Percentiles rank a stretch among this genome's conserved stretches.
phyloP scores from a whole-genome alignment of 352 stramenopile species.

The Pythium aquatile region DNA sequence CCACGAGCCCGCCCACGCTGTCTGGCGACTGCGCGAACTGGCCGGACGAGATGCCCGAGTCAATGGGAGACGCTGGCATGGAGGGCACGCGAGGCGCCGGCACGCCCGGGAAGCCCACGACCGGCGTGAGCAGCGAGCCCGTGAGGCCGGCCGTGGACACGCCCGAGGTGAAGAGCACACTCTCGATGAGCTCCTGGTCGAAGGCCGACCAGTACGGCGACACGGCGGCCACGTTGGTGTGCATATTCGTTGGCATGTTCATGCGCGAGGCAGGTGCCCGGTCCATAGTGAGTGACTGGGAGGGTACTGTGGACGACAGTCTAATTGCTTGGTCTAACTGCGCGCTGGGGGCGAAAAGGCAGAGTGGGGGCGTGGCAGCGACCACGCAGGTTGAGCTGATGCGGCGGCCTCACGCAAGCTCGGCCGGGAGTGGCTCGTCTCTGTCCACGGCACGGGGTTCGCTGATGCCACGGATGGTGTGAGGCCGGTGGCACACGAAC shows the following conservation, averaged over 20 bases:
- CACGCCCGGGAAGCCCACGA: background rate
- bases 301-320: background rate
- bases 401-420: slow-evolving; percentile 3
- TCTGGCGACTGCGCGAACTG: background rate
- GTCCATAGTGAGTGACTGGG: background rate
- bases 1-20: background rate
- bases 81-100: background rate
- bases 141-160: background rate
- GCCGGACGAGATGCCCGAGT: background rate
- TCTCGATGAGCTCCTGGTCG: slow-evolving; percentile 34
- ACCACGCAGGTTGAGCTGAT: slow-evolving; percentile 4
- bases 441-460: background rate
- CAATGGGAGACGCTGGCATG: background rate
- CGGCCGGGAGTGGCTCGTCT: background rate
- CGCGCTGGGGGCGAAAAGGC: slow-evolving; percentile 1
- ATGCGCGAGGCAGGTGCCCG: background rate
- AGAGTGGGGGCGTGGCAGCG: background rate
- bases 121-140: slow-evolving; percentile 1
- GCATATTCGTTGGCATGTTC: background rate
- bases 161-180: slow-evolving; percentile 22
- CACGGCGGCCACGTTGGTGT: background rate
- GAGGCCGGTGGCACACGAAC: background rate
- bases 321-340: background rate
- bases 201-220: slow-evolving; percentile 27
- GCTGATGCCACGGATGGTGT: slow-evolving; percentile 7